Evolutionary conservation across 192 early-diverging fungal genomes (phyloP).

Genomic region (Physocladia obscura): DNA sequence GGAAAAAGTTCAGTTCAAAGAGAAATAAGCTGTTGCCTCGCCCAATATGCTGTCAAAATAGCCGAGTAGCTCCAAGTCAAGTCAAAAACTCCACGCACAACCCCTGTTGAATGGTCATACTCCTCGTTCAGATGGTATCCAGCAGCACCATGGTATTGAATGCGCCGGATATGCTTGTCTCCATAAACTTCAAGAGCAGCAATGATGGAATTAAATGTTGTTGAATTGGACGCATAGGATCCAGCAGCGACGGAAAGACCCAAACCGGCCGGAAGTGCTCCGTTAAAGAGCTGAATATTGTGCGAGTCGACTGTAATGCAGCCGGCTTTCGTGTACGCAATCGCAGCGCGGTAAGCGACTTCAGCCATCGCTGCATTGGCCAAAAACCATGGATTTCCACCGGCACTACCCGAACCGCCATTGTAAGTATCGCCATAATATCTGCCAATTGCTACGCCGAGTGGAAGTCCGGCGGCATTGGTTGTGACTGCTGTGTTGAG

Average conservation of each 20-base stretch:
- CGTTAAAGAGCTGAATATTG: conserved; percentile 61
- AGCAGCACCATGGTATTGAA: conserved; percentile 57
- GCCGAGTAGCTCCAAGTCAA: conserved; percentile 76
- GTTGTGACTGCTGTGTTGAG: conserved; percentile 71
- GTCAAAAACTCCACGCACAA: conserved; percentile 58
- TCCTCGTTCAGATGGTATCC: conserved; percentile 40
- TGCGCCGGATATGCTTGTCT: conserved; percentile 60
- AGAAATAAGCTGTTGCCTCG: background rate
- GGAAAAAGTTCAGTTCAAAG: too few species aligned
- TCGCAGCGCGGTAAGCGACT: conserved; percentile 37
- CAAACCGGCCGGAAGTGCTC: conserved; percentile 33
- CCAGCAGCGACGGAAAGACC: background rate
- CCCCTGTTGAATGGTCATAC: conserved; percentile 40
- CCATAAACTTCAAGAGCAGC: conserved; percentile 48
- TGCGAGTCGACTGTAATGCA: background rate
- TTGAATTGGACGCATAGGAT: background rate
- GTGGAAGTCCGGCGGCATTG: background rate
- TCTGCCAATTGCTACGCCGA: conserved; percentile 64
- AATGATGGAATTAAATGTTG: conserved; percentile 25
- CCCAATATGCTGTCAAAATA: conserved; percentile 32
- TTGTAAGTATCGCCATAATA: conserved; percentile 79
- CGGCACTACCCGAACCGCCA: conserved; percentile 42
- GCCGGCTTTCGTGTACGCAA: background rate
- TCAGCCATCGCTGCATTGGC: conserved; percentile 61
- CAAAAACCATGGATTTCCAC: conserved; percentile 80